Evolutionary conservation across 352 stramenopile species (phyloP).

Genomic region (Lagenidium giganteum): DNA sequence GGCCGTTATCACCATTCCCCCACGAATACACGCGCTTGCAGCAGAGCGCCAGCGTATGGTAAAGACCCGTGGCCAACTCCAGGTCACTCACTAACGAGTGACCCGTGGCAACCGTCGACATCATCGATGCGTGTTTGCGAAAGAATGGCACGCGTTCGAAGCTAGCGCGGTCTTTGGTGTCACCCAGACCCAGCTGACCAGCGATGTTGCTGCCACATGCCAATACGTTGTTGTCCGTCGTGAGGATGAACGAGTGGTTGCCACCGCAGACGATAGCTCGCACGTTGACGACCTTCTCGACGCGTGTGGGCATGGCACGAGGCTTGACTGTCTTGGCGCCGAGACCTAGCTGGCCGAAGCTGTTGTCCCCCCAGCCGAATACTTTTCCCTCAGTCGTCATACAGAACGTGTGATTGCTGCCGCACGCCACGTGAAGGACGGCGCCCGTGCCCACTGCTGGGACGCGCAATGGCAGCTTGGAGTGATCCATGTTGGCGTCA

Average conservation of each 20-base stretch:
- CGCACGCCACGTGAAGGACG: constrained; percentile 52
- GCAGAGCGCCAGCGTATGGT: constrained; percentile 52
- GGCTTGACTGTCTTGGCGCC: constrained; percentile 23
- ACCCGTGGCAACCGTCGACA: neutral
- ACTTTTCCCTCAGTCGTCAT: constrained; percentile 47
- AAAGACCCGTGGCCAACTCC: constrained; percentile 42
- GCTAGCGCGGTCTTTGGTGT: constrained; percentile 29
- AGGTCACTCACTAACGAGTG: constrained; percentile 16
- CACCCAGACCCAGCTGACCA: constrained; percentile 51
- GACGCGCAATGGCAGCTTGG: constrained; percentile 47
- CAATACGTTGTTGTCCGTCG: constrained; percentile 45
- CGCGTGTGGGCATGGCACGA: constrained; percentile 27
- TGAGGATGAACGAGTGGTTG: constrained; percentile 57
- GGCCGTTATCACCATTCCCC: constrained; percentile 62
- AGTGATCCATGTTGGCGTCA: constrained; percentile 45
- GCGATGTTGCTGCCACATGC: constrained; percentile 57
- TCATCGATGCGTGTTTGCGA: constrained; percentile 17
- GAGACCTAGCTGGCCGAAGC: constrained; percentile 48
- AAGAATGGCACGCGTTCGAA: constrained; percentile 60
- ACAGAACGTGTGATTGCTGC: constrained; percentile 57
- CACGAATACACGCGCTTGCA: constrained; percentile 42
- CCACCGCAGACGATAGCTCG: constrained; percentile 40
- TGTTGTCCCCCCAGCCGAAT: constrained; percentile 67
- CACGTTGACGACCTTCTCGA: constrained; percentile 48
- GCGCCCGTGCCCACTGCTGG: constrained; percentile 26